phyloP scores from a whole-genome alignment of 208 protist species.

The Leishmania tropica region DNA sequence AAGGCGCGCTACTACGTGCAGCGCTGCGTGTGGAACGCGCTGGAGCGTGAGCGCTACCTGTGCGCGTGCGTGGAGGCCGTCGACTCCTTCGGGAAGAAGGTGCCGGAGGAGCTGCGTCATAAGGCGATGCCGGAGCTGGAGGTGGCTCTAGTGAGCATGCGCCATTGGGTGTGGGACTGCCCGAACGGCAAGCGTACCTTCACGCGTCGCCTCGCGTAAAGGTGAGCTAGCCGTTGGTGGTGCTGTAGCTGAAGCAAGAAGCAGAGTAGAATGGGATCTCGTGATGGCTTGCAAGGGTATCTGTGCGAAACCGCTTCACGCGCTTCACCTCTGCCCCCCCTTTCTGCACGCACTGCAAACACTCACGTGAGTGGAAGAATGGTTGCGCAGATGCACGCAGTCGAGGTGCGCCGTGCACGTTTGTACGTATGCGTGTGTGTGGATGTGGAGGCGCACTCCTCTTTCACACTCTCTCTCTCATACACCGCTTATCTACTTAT shows the following conservation, averaged over 20 bases:
- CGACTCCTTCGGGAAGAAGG: conserved; percentile 71
- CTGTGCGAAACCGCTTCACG: not conserved
- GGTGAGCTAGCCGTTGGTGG: not conserved
- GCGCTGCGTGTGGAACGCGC: conserved; percentile 84
- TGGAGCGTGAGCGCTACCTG: conserved; percentile 90
- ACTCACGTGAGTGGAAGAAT: not conserved
- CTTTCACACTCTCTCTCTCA: not conserved
- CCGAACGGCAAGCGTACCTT: conserved; percentile 90
- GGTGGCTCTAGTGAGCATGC: conserved; percentile 77
- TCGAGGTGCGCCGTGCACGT: not conserved
- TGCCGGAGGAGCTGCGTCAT: conserved; percentile 75
- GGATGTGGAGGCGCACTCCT: not conserved
- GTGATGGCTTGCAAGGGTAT: not conserved
- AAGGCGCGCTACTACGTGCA: conserved; percentile 85
- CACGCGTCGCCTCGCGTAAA: conserved; percentile 62
- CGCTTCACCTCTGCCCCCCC: not conserved
- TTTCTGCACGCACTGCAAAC: not conserved
- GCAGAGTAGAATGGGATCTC: not conserved
- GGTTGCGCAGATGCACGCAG: not conserved
- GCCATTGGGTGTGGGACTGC: conserved; percentile 91
- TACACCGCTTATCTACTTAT: conserved; percentile 8
- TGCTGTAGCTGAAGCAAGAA: not conserved
- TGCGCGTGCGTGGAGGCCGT: conserved; percentile 82
- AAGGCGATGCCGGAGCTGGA: conserved; percentile 87
- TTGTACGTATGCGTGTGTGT: not conserved